These are phyloP conservation scores for Nectriaceae sp. DNA, from an alignment of 2,329 filamentous ascomycete genomes.

Conservation along the genomic window DNA sequence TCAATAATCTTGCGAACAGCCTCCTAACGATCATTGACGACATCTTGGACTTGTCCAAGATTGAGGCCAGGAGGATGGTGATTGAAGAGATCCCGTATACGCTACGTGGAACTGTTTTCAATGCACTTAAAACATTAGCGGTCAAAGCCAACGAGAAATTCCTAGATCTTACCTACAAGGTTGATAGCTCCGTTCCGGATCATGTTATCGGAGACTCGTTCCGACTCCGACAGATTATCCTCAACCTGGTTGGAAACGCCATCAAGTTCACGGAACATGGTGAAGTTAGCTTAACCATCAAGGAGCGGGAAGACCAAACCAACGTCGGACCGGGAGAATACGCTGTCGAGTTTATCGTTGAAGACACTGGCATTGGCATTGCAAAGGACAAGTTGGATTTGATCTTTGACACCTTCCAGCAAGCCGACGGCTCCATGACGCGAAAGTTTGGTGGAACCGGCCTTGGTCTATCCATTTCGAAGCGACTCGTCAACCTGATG, in stretches of 20 bases:
- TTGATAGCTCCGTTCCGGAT: conserved; percentile 90
- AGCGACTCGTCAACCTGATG: conserved; percentile 93
- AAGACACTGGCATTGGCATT: conserved; percentile 96
- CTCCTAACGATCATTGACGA: conserved; percentile 95
- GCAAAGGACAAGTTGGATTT: conserved; percentile 92
- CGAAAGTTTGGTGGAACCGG: conserved; percentile 95
- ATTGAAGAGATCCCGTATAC: conserved; percentile 98
- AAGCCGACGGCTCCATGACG: conserved; percentile 95
- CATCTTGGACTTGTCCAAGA: conserved; percentile 73
- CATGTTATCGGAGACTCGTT: conserved; percentile 96
- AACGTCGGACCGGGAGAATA: conserved; percentile 74
- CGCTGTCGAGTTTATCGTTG: conserved; percentile 92
- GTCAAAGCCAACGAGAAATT: conserved; percentile 97
- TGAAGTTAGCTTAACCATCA: conserved; percentile 93
- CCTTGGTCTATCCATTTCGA: conserved; percentile 91
- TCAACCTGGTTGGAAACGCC: conserved; percentile 95
- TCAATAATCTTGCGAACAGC: conserved; percentile 95
- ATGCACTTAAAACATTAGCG: conserved; percentile 93
- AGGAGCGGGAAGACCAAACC: conserved; percentile 63
- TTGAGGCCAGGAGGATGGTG: conserved; percentile 96
- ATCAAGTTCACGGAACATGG: conserved; percentile 99
- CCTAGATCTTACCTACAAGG: conserved; percentile 88
- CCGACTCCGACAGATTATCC: conserved; percentile 92
- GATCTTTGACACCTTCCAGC: conserved; percentile 99
- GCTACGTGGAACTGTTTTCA: conserved; percentile 91